Evolutionary conservation across 2,329 filamentous ascomycete species (phyloP).

Genomic region (Verticillium longisporum): DNA sequence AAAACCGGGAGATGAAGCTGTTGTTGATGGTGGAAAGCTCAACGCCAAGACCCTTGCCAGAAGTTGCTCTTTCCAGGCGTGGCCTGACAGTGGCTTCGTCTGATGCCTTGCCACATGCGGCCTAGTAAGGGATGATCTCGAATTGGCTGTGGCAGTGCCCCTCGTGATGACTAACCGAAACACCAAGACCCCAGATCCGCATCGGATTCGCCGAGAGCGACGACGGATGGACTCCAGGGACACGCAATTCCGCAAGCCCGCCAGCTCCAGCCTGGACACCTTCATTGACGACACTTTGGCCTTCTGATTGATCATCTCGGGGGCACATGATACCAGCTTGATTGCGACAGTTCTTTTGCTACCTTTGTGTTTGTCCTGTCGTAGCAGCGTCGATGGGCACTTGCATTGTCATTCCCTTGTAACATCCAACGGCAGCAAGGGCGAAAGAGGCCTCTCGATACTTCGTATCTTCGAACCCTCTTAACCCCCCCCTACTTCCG

Average conservation of each 20-base stretch:
- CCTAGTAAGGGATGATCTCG: background rate
- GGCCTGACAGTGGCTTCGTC: background rate
- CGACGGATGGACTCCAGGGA: background rate
- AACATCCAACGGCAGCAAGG: background rate
- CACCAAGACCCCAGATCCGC: background rate
- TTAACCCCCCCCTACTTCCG: slow-evolving; percentile 17
- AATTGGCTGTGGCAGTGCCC: background rate
- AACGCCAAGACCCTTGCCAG: background rate
- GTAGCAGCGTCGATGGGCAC: background rate
- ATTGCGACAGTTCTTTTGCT: background rate
- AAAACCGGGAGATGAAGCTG: background rate
- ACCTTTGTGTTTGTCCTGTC: background rate
- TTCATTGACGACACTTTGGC: background rate
- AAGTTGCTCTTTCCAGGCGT: background rate
- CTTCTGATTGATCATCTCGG: background rate
- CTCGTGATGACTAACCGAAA: background rate
- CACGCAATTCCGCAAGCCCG: slow-evolving; percentile 1
- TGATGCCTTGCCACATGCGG: background rate
- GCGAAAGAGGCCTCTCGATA: background rate
- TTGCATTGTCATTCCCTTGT: background rate
- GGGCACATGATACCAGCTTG: background rate
- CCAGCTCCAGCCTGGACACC: background rate
- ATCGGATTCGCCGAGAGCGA: background rate
- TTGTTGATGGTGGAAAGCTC: background rate
- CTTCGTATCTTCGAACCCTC: slow-evolving; percentile 6